Conservation (phyloP, 805 yeast genomes). For the Starmerella potacharoeniae region DNA sequence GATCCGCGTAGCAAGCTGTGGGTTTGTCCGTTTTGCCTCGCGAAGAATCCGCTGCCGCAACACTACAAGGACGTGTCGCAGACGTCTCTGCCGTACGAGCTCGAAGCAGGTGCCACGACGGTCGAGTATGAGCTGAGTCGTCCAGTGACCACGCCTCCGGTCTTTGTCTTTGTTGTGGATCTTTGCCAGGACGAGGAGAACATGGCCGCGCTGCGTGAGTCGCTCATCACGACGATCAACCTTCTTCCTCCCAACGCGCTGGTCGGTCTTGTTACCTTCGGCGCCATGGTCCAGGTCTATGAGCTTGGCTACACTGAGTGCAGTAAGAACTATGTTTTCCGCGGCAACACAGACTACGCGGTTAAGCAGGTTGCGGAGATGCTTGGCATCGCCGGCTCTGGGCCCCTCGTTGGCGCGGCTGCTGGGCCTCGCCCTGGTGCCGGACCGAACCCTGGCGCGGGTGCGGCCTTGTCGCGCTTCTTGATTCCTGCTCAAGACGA, state of each 20-base stretch:
- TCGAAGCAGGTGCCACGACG: conserved; percentile 56
- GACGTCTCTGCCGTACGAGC: conserved; percentile 72
- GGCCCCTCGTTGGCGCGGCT: conserved; percentile 7
- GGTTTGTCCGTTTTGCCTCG: conserved; percentile 75
- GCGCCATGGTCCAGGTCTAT: conserved; percentile 83
- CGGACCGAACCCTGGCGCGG: conserved; percentile 24
- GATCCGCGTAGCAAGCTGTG: conserved; percentile 67
- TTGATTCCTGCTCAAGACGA: conserved; percentile 67
- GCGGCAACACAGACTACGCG: conserved; percentile 77
- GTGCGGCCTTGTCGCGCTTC: conserved; percentile 46
- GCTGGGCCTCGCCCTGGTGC: conserved; percentile 26
- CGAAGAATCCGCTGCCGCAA: conserved; percentile 69
- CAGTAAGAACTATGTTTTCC: conserved; percentile 67
- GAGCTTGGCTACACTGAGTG: conserved; percentile 61
- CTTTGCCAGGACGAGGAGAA: conserved; percentile 84
- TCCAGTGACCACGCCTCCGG: conserved; percentile 75
- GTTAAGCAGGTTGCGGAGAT: conserved; percentile 46
- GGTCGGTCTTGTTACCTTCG: conserved; percentile 78
- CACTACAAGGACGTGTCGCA: conserved; percentile 68
- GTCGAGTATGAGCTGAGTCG: conserved; percentile 76
- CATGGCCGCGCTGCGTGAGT: conserved; percentile 69
- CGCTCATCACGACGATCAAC: conserved; percentile 61
- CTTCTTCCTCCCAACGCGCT: conserved; percentile 82
- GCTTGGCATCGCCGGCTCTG: conserved; percentile 36
- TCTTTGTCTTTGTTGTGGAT: conserved; percentile 76